Conservation (phyloP, 805 yeast genomes). For the Nakazawaea ambrosiae region DNA sequence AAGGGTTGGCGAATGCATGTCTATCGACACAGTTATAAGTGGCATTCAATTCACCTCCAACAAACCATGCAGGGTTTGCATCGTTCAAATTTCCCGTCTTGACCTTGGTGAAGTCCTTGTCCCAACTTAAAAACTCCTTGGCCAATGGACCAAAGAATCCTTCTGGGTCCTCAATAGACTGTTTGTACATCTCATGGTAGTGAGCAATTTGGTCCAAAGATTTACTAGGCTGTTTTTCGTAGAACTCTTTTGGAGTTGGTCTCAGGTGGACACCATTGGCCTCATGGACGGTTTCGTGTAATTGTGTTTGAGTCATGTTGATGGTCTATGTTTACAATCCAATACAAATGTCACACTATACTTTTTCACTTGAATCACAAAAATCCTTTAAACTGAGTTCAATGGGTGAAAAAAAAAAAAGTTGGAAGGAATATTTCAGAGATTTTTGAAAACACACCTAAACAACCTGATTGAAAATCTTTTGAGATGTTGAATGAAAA, state of each 20-base stretch:
- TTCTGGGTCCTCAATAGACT: constrained; percentile 76
- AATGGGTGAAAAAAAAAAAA: not conserved
- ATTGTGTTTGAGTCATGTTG: constrained; percentile 5
- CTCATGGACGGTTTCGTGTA: constrained; percentile 50
- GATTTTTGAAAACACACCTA: too few relatives aligned
- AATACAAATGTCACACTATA: not conserved
- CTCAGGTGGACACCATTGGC: constrained; percentile 44
- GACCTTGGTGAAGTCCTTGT: constrained; percentile 62
- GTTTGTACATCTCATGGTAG: constrained; percentile 60
- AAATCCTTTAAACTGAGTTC: not conserved
- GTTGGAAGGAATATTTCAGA: not conserved
- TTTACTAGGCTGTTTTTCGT: constrained; percentile 48
- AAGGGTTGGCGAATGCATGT: constrained; percentile 84
- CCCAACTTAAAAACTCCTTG: constrained; percentile 69
- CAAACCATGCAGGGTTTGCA: constrained; percentile 80
- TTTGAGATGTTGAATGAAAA: too few relatives aligned
- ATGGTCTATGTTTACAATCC: not conserved
- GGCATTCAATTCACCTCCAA: constrained; percentile 91
- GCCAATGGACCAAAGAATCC: constrained; percentile 77
- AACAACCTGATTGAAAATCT: too few relatives aligned
- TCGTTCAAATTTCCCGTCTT: constrained; percentile 64
- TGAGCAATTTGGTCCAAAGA: constrained; percentile 60
- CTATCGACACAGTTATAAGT: constrained; percentile 91
- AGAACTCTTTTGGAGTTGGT: constrained; percentile 49
- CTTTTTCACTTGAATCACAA: not conserved